These are phyloP conservation scores for Yarrowia sp. DNA, from an alignment of 805 yeast genomes.

Conservation along the genomic window DNA sequence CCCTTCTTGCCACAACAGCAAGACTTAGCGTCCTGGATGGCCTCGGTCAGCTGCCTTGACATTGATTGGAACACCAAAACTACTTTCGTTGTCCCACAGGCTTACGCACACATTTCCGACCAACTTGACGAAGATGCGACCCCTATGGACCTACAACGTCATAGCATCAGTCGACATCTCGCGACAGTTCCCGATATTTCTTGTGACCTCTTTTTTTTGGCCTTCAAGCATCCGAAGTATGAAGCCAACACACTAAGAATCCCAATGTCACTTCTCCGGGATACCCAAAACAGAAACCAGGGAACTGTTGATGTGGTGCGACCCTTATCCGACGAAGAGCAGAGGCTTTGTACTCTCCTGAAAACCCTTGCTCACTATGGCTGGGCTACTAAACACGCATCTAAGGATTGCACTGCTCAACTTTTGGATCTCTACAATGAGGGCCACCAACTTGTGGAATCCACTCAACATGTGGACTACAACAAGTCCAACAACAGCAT, in stretches of 20 bases:
- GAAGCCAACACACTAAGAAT: background rate
- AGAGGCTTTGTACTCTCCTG: background rate
- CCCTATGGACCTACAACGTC: background rate
- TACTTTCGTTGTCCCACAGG: background rate
- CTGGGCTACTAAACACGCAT: background rate
- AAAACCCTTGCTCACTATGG: background rate
- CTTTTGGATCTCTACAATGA: background rate
- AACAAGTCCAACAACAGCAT: background rate
- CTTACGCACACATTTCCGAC: background rate
- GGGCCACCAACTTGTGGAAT: background rate
- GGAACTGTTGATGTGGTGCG: background rate
- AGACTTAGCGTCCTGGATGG: background rate
- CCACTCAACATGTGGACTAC: background rate
- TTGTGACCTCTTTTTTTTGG: background rate
- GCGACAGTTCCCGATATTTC: background rate
- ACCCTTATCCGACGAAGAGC: background rate
- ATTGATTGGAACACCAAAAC: background rate
- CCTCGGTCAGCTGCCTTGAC: background rate
- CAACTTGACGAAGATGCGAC: background rate
- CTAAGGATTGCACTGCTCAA: background rate
- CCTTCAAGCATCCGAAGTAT: background rate
- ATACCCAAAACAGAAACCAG: background rate
- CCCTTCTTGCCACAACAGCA: background rate
- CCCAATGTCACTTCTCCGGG: background rate
- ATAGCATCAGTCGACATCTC: background rate